Evolutionary conservation across 73 alveolate species (phyloP).

Genomic region (Blepharisma japonicum): DNA sequence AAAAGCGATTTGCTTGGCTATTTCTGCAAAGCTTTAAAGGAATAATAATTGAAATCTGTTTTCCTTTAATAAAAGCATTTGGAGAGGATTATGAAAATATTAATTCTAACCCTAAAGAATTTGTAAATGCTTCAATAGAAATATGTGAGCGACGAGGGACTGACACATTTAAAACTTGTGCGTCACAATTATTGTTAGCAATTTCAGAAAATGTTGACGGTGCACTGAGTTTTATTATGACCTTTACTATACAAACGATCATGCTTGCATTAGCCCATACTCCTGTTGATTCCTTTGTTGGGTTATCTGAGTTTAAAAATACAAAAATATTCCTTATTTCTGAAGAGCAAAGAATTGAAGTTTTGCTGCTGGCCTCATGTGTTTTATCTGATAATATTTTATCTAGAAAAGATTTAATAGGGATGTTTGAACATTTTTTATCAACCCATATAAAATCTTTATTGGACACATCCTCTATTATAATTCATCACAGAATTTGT

Average conservation of each 20-base stretch:
- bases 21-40: background rate
- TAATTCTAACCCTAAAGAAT: conserved; percentile 51
- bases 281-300: background rate
- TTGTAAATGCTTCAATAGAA: conserved; percentile 54
- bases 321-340: background rate
- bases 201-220: conserved; percentile 60
- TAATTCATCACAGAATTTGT: conserved; percentile 1
- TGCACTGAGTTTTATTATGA: conserved; percentile 33
- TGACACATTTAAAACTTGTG: conserved; percentile 44
- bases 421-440: background rate
- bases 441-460: background rate
- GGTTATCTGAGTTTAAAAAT: background rate
- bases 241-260: conserved; percentile 39
- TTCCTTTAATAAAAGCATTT: conserved; percentile 43
- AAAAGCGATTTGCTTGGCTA: conserved; percentile 40
- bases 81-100: conserved; percentile 38
- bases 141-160: conserved; percentile 60
- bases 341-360: conserved; percentile 17
- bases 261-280: background rate
- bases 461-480: background rate
- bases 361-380: conserved; percentile 10
- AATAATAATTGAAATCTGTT: conserved; percentile 47
- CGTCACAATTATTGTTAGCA: conserved; percentile 59
- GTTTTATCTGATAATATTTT: background rate
- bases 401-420: background rate